Evolutionary conservation across 768 basidiomycete species (phyloP).

Genomic region (Tricholoma matsutake): DNA sequence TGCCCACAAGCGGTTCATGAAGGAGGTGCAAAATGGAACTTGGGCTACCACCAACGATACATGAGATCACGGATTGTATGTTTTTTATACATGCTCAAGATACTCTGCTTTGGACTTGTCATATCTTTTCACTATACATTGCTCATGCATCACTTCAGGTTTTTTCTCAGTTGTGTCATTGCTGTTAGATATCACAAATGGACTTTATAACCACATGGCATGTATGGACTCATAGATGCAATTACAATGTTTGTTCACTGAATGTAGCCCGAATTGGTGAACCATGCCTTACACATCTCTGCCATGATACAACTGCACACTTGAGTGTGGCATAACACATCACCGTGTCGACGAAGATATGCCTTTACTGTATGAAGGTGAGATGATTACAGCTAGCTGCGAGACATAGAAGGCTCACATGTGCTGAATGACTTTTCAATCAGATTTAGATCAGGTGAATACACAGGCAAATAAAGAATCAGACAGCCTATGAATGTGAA

Average conservation of each 20-base stretch:
- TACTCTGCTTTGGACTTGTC: no score
- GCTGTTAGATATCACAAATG: no score
- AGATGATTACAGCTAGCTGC: slow-evolving; percentile 3
- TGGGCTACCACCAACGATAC: not conserved
- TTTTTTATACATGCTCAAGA: no score
- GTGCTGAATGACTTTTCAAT: slow-evolving; percentile 31
- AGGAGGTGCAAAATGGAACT: not conserved
- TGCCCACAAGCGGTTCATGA: not conserved
- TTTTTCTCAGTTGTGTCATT: no score
- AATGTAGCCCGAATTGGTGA: slow-evolving; percentile 19
- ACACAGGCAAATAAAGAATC: slow-evolving; percentile 27
- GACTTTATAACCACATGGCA: no score
- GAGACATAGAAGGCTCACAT: slow-evolving; percentile 2
- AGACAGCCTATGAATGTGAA: slow-evolving; percentile 7
- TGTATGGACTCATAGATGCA: not conserved
- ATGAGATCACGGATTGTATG: not conserved
- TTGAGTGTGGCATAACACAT: slow-evolving; percentile 3
- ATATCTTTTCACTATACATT: no score
- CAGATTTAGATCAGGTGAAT: slow-evolving; percentile 35
- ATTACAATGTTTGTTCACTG: not conserved
- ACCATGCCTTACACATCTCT: slow-evolving; percentile 20
- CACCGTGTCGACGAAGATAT: slow-evolving; percentile 7
- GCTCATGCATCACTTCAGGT: no score
- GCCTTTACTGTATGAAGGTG: not conserved
- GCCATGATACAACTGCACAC: slow-evolving; percentile 17